phyloP scores from a whole-genome alignment of 345 rosid genomes.

The Schrenkiella parvula region DNA sequence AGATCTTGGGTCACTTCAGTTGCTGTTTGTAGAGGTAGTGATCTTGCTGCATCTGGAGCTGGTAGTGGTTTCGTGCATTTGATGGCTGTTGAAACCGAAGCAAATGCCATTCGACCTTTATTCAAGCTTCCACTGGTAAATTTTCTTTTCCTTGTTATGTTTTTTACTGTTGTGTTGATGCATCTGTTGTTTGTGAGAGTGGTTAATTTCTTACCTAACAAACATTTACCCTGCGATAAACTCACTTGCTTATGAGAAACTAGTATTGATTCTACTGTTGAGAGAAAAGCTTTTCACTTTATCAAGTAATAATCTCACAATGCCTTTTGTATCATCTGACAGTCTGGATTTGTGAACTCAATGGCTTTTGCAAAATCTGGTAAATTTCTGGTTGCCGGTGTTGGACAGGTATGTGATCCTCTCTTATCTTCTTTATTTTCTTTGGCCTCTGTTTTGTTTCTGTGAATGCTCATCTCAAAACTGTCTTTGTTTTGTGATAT shows the following conservation, averaged over 20 bases:
- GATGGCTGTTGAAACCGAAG: constrained; percentile 62
- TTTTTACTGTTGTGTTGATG: neutral
- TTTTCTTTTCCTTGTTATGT: neutral
- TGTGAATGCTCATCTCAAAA: neutral
- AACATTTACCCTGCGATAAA: neutral
- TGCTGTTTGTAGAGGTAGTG: constrained; percentile 74
- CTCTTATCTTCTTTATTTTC: neutral
- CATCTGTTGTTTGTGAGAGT: neutral
- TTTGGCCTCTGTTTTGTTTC: neutral
- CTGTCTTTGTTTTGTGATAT: neutral
- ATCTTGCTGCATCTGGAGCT: constrained; percentile 97
- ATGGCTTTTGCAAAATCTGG: constrained; percentile 91
- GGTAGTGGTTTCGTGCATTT: constrained; percentile 77
- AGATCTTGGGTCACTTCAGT: constrained; percentile 89
- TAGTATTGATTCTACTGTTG: neutral
- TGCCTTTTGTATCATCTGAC: constrained; percentile 21
- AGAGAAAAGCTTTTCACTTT: neutral
- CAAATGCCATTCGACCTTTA: constrained; percentile 49
- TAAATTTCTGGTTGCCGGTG: constrained; percentile 76
- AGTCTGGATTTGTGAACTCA: constrained; percentile 94
- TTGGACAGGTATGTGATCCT: constrained; percentile 62
- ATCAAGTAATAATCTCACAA: constrained; percentile 6
- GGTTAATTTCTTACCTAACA: neutral
- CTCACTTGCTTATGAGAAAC: neutral
- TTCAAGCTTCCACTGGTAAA: constrained; percentile 72